Conservation (phyloP, 2,329 filamentous ascomycete genomes). For the Seiridium unicorne region DNA sequence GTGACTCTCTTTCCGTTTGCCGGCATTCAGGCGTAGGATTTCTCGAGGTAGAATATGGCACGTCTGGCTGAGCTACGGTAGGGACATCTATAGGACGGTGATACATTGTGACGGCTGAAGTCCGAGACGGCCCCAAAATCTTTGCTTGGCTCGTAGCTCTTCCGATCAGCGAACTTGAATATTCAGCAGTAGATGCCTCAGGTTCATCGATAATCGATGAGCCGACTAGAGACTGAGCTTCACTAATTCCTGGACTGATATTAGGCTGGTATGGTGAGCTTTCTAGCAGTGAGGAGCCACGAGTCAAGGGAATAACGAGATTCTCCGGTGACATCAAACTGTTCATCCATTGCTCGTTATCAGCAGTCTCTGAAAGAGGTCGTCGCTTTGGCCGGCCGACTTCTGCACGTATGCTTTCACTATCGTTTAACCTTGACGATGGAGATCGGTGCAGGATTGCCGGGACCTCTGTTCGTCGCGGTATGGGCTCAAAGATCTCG, state of each 20-base stretch:
- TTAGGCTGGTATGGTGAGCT: neutral
- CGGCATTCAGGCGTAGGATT: no score
- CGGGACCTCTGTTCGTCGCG: slow-evolving; percentile 17
- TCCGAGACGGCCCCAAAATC: no score
- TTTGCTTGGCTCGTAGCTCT: neutral
- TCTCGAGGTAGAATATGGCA: no score
- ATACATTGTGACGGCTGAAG: no score
- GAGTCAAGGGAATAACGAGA: slow-evolving; percentile 6
- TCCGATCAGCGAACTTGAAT: neutral
- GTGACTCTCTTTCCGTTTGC: no score
- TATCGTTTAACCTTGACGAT: slow-evolving; percentile 21
- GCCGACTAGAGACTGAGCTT: neutral
- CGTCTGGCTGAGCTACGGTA: no score
- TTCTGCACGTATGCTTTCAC: slow-evolving; percentile 1
- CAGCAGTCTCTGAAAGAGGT: slow-evolving; percentile 10
- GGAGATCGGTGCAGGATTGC: slow-evolving; percentile 24
- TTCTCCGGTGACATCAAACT: neutral
- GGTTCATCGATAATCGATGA: neutral
- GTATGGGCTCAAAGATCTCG: slow-evolving; percentile 21
- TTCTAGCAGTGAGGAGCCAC: slow-evolving; percentile 9
- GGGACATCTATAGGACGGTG: no score
- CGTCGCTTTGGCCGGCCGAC: slow-evolving; percentile 13
- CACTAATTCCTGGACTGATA: slow-evolving; percentile 5
- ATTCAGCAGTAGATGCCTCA: neutral
- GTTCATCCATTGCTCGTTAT: slow-evolving; percentile 6